Percentiles rank a stretch among this genome's conserved stretches.
Conservation (phyloP, 2,329 filamentous ascomycete genomes). For the Ramularia collo-cygni region DNA sequence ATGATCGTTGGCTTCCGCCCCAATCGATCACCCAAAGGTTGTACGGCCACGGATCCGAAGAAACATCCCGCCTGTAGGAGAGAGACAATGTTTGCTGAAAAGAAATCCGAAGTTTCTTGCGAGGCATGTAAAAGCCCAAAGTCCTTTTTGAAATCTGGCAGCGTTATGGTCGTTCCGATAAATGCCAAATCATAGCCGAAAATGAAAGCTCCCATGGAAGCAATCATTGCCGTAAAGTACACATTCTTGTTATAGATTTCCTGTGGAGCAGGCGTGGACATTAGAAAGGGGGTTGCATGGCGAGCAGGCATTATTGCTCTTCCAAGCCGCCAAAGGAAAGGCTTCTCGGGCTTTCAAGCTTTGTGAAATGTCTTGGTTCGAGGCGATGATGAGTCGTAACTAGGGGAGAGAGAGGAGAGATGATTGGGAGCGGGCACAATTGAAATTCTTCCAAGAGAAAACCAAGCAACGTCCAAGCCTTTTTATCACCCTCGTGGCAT, state of each 20-base stretch:
- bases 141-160: constrained; percentile 12
- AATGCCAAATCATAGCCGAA: constrained; percentile 19
- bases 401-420: no score
- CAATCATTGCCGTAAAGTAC: constrained; percentile 12
- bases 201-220: constrained; percentile 16
- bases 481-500: no score
- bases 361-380: no score
- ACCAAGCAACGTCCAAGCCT: no score
- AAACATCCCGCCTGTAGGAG: constrained; percentile 15
- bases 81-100: constrained; percentile 17
- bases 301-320: no score
- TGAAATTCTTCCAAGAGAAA: no score
- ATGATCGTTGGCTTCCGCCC: constrained; percentile 10
- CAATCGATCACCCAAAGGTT: constrained; percentile 7
- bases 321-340: no score
- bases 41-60: constrained; percentile 12
- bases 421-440: no score
- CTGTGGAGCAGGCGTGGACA: constrained; percentile 9
- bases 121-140: constrained; percentile 12
- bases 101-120: constrained; percentile 4
- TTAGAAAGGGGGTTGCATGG: no score
- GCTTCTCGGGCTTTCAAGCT: no score
- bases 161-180: constrained; percentile 17
- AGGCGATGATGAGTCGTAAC: no score
- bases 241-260: constrained; percentile 14